Base-by-base conservation (phyloP, 192 early-diverging fungal genomes). In the Pilaira anomala region DNA sequence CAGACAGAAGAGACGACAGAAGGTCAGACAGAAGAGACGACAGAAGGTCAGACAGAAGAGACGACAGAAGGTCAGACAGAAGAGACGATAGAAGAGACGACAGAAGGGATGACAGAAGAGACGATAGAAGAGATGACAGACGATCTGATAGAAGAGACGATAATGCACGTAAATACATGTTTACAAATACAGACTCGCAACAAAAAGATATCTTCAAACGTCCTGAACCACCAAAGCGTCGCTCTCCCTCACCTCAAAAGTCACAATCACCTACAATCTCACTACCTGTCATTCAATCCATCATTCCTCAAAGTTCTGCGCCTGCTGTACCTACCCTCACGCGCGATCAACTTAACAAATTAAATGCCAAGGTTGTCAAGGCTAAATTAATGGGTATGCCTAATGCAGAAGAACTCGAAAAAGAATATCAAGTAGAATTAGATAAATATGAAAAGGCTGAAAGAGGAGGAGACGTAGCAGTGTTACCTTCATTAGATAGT, bases 361-460 rank as follows among this genome's bases (percentile, higher is more conserved):
- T 98, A 42, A 83, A 87, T 29, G 84, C 94, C 2, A 84, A 88
- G 39, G 81, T 91, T 45, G 66, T 98, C 16, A 90, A 93, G 48
- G 94, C 94, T 4, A 84, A 78, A 40, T 65, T 98, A 52, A 81
- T 85, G 75, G 87, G 86, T 26, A 60, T 75, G 2, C 77, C 83
- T 1, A 79, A 93, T 41, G 71, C 78, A 3, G 76, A 76, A 5
- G 76, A 78, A 16, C 72, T 97, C 1, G 90, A 96, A 60, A 74
- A 76, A 42, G 79, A 93, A 61, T 91, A 90, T 18, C 81, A 89
- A 33, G 68, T 73, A 13, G 85, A 91, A n/a, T 75, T 78, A 58
- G 65, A 69, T 39, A 61, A 75, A 57, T 79, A 67, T 45, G 78
- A 80, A 12, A 56, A 45, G 21, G 36, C 36, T 21, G 12, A 48